Evolutionary conservation across 176 grass and related monocot genomes (phyloP).

Genomic region (Oryza meridionalis): DNA sequence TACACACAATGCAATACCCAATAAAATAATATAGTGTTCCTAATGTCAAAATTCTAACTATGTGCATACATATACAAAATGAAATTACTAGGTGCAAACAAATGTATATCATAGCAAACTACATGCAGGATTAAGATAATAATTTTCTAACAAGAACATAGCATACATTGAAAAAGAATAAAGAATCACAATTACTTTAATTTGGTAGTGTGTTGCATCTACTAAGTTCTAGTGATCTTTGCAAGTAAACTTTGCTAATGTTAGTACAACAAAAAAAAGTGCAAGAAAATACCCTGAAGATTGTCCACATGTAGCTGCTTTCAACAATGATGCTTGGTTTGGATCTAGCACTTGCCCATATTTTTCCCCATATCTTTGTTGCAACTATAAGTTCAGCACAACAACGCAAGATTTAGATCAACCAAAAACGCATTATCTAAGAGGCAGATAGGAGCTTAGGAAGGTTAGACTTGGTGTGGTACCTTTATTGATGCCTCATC

Average conservation of each 20-base stretch:
- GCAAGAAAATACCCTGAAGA: constrained; percentile 63
- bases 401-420: not conserved
- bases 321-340: constrained; percentile 64
- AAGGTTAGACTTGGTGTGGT: not conserved
- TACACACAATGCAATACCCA: not conserved
- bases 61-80: too few species aligned
- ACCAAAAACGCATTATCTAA: not conserved
- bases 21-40: not conserved
- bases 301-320: constrained; percentile 61
- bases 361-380: constrained; percentile 73
- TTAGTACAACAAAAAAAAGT: constrained; percentile 3
- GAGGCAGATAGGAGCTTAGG: not conserved
- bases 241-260: constrained; percentile 27
- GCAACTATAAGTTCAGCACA: not conserved
- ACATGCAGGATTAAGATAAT: not conserved
- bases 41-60: not conserved
- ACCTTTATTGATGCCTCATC: constrained; percentile 82
- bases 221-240: constrained; percentile 23
- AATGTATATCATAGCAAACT: not conserved
- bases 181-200: constrained; percentile 2
- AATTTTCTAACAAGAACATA: constrained; percentile 15
- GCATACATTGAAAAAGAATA: not conserved
- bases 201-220: not conserved
- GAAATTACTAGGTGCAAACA: too few species aligned
- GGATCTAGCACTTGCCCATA: constrained; percentile 61